Evolutionary conservation across 768 basidiomycete species (phyloP), one percentile per base, ranked within the genome.

Genomic region (Pilatotrama ljubarskyi): DNA sequence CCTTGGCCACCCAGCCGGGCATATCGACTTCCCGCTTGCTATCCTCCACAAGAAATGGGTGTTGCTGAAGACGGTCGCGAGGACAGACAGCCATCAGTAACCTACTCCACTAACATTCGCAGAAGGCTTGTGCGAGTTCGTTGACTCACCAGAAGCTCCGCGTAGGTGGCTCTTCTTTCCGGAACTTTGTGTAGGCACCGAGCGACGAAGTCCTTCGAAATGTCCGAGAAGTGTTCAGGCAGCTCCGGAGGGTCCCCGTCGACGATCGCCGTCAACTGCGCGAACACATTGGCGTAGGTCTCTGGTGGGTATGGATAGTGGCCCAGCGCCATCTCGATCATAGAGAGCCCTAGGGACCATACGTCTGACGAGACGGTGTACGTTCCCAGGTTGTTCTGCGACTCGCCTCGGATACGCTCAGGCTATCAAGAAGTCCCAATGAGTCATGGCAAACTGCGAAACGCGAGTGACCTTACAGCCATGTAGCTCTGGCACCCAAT

Each of bases 401-500:
- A 93, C 74, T 97, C 95, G 55, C 95, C 95, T 70, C 92, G 89
- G 70, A 99, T 98, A 26, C 97, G 88, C 70, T 99, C 96, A 38
- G 96, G 97, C 91, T 94, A 68, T 11, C n/a, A 5, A 40, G 10
- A 1, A 20, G 51, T 22, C 7, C 0, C 13, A 2, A n/a, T 42
- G 40, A 49, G 48, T 25, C 11, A 47, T 20, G 17, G 32, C 0
- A 25, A 14, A 11, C 15, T n/a, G 15, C 8, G 3, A n/a, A 3
- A 17, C 9, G n/a, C 1, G 40, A 26, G 24, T 20, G 42, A 2
- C 81, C 88, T 73, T 73, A 94, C 94, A 48, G 96, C 96, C 95
- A 99, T 98, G 74, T 99, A 99, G 61, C 86, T 90, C 73, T 99
- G 97, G 72, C 97, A 99, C 7, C 97, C 97, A 38, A 99, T 98